These are phyloP conservation scores for Xylaria sp. DNA, from an alignment of 2,329 filamentous ascomycete species.

Conservation along the genomic window DNA sequence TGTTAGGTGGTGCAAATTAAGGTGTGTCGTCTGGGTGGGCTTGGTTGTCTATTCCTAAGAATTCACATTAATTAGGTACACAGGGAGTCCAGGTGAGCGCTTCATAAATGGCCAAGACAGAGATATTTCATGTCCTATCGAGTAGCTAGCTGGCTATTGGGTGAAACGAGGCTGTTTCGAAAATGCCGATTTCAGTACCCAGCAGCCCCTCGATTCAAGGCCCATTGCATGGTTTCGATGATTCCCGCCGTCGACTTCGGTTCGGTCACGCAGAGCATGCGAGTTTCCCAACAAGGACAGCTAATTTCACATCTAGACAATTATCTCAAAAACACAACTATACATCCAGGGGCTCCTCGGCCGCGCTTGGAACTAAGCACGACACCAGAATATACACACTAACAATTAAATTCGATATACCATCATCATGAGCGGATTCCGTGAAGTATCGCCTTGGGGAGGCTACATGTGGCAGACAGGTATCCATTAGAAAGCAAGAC, in stretches of 20 bases:
- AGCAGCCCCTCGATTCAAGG: background rate
- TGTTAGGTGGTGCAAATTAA: too few species aligned
- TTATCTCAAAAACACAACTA: constrained; percentile 26
- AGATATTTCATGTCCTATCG: background rate
- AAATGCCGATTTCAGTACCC: background rate
- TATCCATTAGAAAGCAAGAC: constrained; percentile 51
- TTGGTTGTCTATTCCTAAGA: background rate
- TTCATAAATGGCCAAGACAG: background rate
- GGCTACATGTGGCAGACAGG: constrained; percentile 48
- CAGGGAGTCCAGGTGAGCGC: background rate
- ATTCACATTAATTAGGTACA: background rate
- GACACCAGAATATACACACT: constrained; percentile 49
- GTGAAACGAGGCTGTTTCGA: background rate
- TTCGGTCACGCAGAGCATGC: background rate
- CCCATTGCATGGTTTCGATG: background rate
- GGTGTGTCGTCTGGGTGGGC: too few species aligned
- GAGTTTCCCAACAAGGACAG: constrained; percentile 7
- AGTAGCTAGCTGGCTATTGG: background rate
- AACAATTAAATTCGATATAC: constrained; percentile 51
- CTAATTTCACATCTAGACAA: constrained; percentile 15
- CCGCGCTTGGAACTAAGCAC: constrained; percentile 17
- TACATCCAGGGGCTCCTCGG: constrained; percentile 22
- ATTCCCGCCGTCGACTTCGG: background rate
- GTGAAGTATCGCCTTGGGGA: constrained; percentile 41
- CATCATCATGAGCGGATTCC: constrained; percentile 42